phyloP scores from a whole-genome alignment of 257 asterid species.

The Hygrophila difformis region DNA sequence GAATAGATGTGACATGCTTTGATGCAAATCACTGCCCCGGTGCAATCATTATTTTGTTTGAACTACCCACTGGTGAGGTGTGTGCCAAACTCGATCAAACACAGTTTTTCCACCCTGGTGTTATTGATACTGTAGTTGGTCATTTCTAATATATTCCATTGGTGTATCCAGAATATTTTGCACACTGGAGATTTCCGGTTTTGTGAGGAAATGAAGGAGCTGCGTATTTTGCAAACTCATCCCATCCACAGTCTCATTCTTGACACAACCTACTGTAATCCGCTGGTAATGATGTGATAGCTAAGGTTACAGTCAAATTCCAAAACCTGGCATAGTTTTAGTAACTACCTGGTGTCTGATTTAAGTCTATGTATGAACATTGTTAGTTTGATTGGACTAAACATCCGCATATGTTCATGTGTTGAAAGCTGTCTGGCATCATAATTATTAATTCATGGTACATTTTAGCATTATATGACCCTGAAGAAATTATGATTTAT shows the following conservation, averaged over 20 bases:
- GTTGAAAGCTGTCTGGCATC: too few relatives aligned
- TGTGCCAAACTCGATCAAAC: constrained; percentile 16
- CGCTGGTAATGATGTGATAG: constrained; percentile 57
- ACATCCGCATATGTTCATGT: neutral
- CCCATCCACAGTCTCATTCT: constrained; percentile 73
- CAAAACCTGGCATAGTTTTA: too few relatives aligned
- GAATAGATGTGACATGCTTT: constrained; percentile 68
- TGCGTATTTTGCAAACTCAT: constrained; percentile 39
- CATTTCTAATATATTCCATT: constrained; percentile 11
- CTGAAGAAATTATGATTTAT: too few relatives aligned
- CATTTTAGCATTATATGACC: too few relatives aligned
- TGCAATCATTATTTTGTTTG: constrained; percentile 76
- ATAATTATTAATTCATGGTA: too few relatives aligned
- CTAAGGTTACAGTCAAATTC: too few relatives aligned
- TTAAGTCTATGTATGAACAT: neutral
- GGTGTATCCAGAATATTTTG: constrained; percentile 54
- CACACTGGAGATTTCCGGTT: constrained; percentile 96
- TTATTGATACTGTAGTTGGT: neutral
- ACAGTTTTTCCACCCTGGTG: neutral
- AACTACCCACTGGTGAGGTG: constrained; percentile 84
- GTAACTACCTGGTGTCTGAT: too few relatives aligned
- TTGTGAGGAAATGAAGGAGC: constrained; percentile 60
- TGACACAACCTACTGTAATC: constrained; percentile 89
- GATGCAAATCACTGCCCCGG: constrained; percentile 99
- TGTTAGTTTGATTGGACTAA: too few relatives aligned